Evolutionary conservation across 2,329 filamentous ascomycete genomes (phyloP).

Genomic region (Cladosporium austrohemisphaericum): DNA sequence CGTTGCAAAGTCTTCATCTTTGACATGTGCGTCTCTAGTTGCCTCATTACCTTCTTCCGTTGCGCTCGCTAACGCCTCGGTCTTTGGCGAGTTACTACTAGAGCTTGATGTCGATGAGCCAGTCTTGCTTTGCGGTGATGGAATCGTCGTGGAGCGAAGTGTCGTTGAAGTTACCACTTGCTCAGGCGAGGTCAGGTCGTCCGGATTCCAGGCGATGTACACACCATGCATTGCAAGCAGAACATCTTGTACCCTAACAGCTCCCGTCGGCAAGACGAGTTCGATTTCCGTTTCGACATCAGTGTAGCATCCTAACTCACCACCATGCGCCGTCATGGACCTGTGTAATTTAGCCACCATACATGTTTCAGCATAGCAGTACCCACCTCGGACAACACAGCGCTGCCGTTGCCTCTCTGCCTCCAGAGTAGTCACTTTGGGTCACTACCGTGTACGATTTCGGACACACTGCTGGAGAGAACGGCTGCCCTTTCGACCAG

Average conservation of each 20-base stretch:
- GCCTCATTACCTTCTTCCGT: too few relatives aligned
- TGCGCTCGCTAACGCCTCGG: too few relatives aligned
- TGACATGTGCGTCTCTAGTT: too few relatives aligned
- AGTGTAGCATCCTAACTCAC: background rate
- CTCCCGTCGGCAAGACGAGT: background rate
- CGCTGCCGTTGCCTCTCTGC: background rate
- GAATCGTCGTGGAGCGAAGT: background rate
- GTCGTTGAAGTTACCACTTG: background rate
- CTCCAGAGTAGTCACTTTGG: too few relatives aligned
- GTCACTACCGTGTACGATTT: background rate
- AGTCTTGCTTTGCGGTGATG: background rate
- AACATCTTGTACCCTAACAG: background rate
- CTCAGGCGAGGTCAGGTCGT: background rate
- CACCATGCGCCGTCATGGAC: background rate
- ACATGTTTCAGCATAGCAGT: background rate
- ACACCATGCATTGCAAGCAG: slow-evolving; percentile 1
- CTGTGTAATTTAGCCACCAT: background rate
- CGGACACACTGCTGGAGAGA: slow-evolving; percentile 2
- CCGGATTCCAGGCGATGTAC: background rate
- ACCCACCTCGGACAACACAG: slow-evolving; percentile 2
- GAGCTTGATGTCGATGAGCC: background rate
- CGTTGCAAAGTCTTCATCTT: too few relatives aligned
- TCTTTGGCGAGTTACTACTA: background rate
- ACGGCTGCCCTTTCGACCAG: background rate
- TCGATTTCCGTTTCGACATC: background rate